These are phyloP conservation scores for Solanum corneliomulleri DNA, from an alignment of 257 asterid species.

Conservation along the genomic window DNA sequence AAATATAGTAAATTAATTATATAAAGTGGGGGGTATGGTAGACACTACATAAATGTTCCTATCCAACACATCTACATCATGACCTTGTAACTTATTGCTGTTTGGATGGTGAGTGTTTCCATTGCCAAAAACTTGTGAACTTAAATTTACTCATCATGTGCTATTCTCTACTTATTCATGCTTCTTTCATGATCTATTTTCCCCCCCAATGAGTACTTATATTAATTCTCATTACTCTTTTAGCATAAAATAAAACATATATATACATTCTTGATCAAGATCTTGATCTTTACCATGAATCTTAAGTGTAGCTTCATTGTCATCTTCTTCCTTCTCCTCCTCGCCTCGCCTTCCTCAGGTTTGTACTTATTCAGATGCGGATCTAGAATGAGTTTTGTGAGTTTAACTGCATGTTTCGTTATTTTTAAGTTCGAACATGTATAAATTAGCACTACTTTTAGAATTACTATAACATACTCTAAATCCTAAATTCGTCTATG, in stretches of 20 bases:
- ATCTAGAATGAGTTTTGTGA: neutral
- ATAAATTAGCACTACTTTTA: neutral
- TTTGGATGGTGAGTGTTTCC: conserved; percentile 35
- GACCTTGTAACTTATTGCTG: conserved; percentile 53
- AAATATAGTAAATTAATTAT: neutral
- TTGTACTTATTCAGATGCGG: neutral
- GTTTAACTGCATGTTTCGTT: neutral
- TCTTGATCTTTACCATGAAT: conserved; percentile 15
- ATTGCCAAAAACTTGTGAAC: conserved; percentile 16
- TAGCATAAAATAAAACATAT: neutral
- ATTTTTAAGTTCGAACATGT: no score
- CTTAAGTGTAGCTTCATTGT: neutral
- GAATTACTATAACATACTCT: neutral
- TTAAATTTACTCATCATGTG: neutral
- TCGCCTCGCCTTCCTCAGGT: conserved; percentile 18
- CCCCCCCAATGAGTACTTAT: no score
- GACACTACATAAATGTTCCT: conserved; percentile 32
- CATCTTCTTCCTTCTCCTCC: conserved; percentile 15
- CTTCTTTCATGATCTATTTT: neutral
- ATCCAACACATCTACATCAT: conserved; percentile 36
- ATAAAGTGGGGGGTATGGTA: neutral
- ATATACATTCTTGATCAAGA: neutral
- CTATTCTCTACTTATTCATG: neutral
- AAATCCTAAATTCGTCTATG: neutral
- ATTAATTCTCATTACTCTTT: neutral